Conservation (phyloP, 768 basidiomycete genomes). For the Trametes cinnabarina region DNA sequence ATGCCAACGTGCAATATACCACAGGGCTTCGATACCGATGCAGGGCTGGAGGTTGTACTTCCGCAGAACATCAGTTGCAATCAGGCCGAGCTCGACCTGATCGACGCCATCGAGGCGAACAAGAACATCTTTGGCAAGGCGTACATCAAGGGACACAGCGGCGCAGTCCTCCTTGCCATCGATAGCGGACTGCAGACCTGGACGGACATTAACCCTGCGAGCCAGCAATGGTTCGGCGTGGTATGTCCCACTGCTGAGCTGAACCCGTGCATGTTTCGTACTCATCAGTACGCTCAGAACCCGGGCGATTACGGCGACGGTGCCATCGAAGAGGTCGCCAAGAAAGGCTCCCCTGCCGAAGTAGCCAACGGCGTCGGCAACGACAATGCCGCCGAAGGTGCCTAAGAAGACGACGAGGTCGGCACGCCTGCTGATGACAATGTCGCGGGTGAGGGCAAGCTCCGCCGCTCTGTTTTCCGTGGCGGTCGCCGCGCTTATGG, state of each 20-base stretch:
- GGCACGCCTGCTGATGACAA: no score
- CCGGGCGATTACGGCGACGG: neutral
- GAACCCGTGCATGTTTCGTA: no score
- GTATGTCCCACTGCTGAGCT: neutral
- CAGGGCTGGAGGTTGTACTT: neutral
- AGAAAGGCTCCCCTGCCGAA: neutral
- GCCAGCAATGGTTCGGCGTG: neutral
- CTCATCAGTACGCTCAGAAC: neutral
- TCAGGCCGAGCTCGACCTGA: neutral
- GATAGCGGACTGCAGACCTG: neutral
- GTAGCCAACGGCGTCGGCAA: neutral
- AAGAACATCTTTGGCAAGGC: neutral
- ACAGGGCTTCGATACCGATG: neutral
- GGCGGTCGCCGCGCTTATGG: neutral
- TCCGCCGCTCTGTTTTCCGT: neutral
- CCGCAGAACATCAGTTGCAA: neutral
- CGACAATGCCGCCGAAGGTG: neutral
- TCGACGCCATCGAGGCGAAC: neutral
- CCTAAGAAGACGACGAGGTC: no score
- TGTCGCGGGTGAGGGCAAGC: no score
- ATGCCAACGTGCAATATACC: neutral
- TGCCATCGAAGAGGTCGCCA: neutral
- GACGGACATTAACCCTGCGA: neutral
- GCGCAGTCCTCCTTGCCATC: neutral
- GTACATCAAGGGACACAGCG: conserved; percentile 4